Conservation (phyloP, 2,329 filamentous ascomycete species). For the Ophiostoma quercus region DNA sequence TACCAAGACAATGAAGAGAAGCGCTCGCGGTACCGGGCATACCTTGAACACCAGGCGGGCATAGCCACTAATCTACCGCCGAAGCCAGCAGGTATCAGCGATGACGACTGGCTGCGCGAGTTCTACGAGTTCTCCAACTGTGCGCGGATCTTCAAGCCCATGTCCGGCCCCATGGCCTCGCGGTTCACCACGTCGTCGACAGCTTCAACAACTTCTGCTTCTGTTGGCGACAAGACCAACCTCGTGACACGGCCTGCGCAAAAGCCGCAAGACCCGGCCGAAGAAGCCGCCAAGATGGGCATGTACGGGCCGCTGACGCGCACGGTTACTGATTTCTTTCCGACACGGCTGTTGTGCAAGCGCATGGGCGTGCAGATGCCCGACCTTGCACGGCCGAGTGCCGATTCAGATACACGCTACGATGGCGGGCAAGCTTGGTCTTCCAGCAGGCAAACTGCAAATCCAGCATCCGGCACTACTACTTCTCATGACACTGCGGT, state of each 20-base stretch:
- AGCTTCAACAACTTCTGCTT: too few species aligned
- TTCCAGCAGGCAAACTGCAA: slow-evolving; percentile 15
- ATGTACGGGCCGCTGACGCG: slow-evolving; percentile 93
- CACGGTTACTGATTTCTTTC: slow-evolving; percentile 65
- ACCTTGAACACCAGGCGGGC: slow-evolving; percentile 72
- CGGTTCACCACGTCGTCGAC: slow-evolving; percentile 73
- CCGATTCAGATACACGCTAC: slow-evolving; percentile 33
- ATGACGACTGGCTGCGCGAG: slow-evolving; percentile 75
- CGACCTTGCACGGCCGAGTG: slow-evolving; percentile 56
- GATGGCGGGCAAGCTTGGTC: not conserved
- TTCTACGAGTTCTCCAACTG: slow-evolving; percentile 66
- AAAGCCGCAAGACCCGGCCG: slow-evolving; percentile 69
- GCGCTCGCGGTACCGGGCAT: slow-evolving; percentile 71
- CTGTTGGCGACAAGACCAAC: not conserved
- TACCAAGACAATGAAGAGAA: slow-evolving; percentile 81
- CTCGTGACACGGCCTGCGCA: slow-evolving; percentile 43
- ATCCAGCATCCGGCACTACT: too few species aligned
- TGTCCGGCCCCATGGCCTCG: slow-evolving; percentile 87
- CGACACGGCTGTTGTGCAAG: slow-evolving; percentile 83
- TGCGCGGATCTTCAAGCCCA: slow-evolving; percentile 76
- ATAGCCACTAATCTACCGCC: slow-evolving; percentile 52
- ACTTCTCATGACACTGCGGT: not conserved
- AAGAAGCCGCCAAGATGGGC: slow-evolving; percentile 78
- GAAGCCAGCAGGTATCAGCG: slow-evolving; percentile 42
- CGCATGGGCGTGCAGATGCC: slow-evolving; percentile 84